phyloP scores from a whole-genome alignment of 352 stramenopile species.

The Discostella stelligera region DNA sequence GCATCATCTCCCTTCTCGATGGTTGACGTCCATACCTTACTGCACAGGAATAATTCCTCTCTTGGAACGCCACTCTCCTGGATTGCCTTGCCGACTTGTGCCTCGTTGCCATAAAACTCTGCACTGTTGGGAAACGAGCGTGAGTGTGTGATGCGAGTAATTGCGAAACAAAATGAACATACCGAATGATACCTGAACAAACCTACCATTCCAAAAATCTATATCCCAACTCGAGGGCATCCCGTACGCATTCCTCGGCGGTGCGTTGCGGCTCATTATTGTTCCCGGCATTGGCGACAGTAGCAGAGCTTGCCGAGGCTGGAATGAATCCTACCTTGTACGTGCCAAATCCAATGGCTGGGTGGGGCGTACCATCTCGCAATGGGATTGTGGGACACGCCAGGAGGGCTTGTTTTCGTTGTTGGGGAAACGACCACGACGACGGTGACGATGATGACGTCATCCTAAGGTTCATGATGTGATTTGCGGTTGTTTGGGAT shows the following conservation, averaged over 20 bases:
- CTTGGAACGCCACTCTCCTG: slow-evolving; percentile 56
- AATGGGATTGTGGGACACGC: slow-evolving; percentile 57
- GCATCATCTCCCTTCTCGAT: slow-evolving; percentile 79
- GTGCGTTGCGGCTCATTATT: slow-evolving; percentile 36
- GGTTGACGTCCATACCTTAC: slow-evolving; percentile 83
- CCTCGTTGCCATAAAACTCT: slow-evolving; percentile 84
- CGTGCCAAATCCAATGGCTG: slow-evolving; percentile 79
- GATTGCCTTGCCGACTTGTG: slow-evolving; percentile 78
- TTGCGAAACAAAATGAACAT: too few relatives aligned
- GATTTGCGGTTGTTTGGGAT: neutral
- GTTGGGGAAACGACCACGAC: neutral
- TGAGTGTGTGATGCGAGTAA: too few relatives aligned
- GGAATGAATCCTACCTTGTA: slow-evolving; percentile 86
- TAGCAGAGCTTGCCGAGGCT: slow-evolving; percentile 61
- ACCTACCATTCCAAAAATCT: slow-evolving; percentile 80
- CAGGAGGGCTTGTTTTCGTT: slow-evolving; percentile 31
- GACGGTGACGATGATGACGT: neutral
- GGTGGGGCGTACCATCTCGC: slow-evolving; percentile 62
- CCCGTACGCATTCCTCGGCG: slow-evolving; percentile 61
- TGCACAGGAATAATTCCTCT: slow-evolving; percentile 80
- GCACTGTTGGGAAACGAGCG: slow-evolving; percentile 30
- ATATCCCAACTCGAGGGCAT: slow-evolving; percentile 76
- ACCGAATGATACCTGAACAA: too few relatives aligned
- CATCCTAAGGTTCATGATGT: neutral
- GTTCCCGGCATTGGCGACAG: neutral